A percentile compares a stretch with the other conserved stretches of the same genome.
Evolutionary conservation across 2,329 filamentous ascomycete genomes (phyloP).

Genomic region (Phialophora verrucosa): DNA sequence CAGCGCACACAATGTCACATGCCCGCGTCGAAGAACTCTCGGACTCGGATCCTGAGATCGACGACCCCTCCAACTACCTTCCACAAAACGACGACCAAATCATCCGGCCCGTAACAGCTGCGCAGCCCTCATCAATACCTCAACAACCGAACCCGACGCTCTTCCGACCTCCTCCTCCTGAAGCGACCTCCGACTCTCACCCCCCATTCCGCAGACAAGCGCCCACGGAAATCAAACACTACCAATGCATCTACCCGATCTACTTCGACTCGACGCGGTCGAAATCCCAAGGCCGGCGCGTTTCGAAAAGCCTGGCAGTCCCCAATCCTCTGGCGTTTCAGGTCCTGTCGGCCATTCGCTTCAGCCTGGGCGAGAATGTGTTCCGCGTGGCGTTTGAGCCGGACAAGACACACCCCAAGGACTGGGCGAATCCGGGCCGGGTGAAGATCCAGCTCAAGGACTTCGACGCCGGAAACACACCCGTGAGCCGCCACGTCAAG

Average conservation of each 20-base stretch:
- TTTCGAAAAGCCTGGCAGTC: slow-evolving; percentile 74
- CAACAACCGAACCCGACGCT: slow-evolving; percentile 41
- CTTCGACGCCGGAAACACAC: slow-evolving; percentile 56
- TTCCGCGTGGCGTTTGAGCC: slow-evolving; percentile 76
- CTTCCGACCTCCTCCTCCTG: slow-evolving; percentile 56
- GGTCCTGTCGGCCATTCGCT: slow-evolving; percentile 81
- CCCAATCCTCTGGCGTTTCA: slow-evolving; percentile 85
- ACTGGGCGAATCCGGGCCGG: slow-evolving; percentile 95
- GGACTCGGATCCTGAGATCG: slow-evolving; percentile 88
- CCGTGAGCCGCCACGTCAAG: slow-evolving; percentile 60
- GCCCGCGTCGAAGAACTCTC: slow-evolving; percentile 91
- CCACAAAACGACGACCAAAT: slow-evolving; percentile 48
- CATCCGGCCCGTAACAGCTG: slow-evolving; percentile 47
- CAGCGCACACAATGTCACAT: slow-evolving; percentile 67
- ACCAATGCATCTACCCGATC: slow-evolving; percentile 89
- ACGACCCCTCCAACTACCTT: slow-evolving; percentile 72
- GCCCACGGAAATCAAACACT: slow-evolving; percentile 70
- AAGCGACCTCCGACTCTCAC: slow-evolving; percentile 42
- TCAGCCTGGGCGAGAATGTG: slow-evolving; percentile 58
- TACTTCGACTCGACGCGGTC: slow-evolving; percentile 82
- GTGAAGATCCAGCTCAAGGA: slow-evolving; percentile 74
- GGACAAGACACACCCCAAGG: slow-evolving; percentile 89
- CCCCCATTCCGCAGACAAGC: slow-evolving; percentile 50
- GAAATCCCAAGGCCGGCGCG: slow-evolving; percentile 80
- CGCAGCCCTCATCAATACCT: slow-evolving; percentile 43